Conservation (phyloP, 2,329 filamentous ascomycete species). For the Botryosphaeria agaves region DNA sequence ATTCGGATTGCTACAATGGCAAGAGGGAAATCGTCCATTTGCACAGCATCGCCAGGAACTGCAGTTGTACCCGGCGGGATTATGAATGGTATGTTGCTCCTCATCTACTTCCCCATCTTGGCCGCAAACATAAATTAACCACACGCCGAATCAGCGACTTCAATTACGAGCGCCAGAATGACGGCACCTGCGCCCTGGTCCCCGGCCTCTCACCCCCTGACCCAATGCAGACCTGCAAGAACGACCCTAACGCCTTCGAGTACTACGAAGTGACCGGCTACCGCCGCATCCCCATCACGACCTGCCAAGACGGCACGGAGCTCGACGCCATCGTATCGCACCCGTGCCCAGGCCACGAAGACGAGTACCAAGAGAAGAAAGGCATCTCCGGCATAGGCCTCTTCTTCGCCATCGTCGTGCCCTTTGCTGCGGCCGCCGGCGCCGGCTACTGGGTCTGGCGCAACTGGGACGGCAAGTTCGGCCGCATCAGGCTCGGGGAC, state of each 20-base stretch:
- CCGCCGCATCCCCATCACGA: slow-evolving; percentile 76
- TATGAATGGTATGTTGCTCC: slow-evolving; percentile 64
- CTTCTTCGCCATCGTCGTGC: slow-evolving; percentile 71
- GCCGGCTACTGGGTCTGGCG: slow-evolving; percentile 73
- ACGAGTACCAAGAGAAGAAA: slow-evolving; percentile 63
- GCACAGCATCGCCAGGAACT: slow-evolving; percentile 55
- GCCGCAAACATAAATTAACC: slow-evolving; percentile 1
- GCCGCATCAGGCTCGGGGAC: slow-evolving; percentile 75
- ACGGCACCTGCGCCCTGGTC: slow-evolving; percentile 64
- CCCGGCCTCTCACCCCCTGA: slow-evolving; percentile 49
- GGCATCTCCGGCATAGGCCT: slow-evolving; percentile 55
- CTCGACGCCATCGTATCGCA: slow-evolving; percentile 46
- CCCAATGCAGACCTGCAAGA: slow-evolving; percentile 38
- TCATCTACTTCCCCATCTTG: slow-evolving; percentile 1
- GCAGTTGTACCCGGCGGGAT: slow-evolving; percentile 67
- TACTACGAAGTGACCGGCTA: slow-evolving; percentile 81
- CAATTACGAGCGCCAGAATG: slow-evolving; percentile 69
- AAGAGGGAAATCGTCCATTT: slow-evolving; percentile 42
- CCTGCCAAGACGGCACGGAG: slow-evolving; percentile 60
- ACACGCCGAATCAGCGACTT: slow-evolving; percentile 47
- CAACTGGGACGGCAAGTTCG: slow-evolving; percentile 80
- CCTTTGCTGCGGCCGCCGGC: slow-evolving; percentile 50
- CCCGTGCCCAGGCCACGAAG: slow-evolving; percentile 62
- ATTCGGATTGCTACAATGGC: slow-evolving; percentile 66
- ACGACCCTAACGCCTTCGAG: slow-evolving; percentile 51